Percentiles rank a stretch among this genome's conserved stretches.
Conservation (phyloP, 2,329 filamentous ascomycete genomes). For the Trichoderma lentiforme region DNA sequence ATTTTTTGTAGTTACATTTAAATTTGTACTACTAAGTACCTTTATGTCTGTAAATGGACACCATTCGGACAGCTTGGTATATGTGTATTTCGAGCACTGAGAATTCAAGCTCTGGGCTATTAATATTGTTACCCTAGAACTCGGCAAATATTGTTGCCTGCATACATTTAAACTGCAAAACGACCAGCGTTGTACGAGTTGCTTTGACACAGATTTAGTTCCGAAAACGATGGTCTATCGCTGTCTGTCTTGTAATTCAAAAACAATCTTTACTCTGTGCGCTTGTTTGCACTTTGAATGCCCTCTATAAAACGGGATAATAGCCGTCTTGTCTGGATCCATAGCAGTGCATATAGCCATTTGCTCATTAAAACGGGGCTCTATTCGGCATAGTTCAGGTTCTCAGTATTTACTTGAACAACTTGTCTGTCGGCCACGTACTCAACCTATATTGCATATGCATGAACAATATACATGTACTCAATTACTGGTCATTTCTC, state of each 20-base stretch:
- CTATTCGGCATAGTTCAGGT: not conserved
- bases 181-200: not conserved
- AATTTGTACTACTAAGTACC: too few relatives aligned
- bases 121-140: not conserved
- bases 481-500: not conserved
- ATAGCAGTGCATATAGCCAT: not conserved
- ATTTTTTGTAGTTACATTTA: not conserved
- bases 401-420: not conserved
- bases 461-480: not conserved
- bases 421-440: not conserved
- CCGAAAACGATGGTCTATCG: not conserved
- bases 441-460: not conserved
- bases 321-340: not conserved
- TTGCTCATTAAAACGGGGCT: not conserved
- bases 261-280: not conserved
- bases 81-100: not conserved
- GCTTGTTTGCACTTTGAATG: not conserved
- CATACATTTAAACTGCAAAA: not conserved
- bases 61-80: not conserved
- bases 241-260: too few relatives aligned
- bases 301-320: too few relatives aligned
- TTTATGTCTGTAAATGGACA: fast-evolving
- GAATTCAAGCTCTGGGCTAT: not conserved
- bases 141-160: not conserved
- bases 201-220: not conserved